Percentiles rank a stretch among this genome's conserved stretches.
These are phyloP conservation scores for Protomyces lactucae-debilis DNA, from an alignment of 1,139 yeast genomes.

Conservation along the genomic window DNA sequence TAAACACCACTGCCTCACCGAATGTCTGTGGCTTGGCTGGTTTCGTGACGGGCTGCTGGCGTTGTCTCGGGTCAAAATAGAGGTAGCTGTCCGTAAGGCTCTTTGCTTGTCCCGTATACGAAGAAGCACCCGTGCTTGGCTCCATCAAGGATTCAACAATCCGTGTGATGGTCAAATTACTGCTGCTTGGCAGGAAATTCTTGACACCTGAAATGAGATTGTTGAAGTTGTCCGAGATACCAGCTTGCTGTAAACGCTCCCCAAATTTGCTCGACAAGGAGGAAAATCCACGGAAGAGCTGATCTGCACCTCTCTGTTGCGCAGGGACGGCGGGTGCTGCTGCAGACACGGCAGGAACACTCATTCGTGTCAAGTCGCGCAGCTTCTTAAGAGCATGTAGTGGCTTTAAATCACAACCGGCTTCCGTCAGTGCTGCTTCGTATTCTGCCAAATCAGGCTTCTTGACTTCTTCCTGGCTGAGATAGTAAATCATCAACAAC, in stretches of 20 bases:
- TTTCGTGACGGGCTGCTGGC: slow-evolving; percentile 48
- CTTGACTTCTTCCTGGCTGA: slow-evolving; percentile 53
- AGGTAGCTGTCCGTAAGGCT: slow-evolving; percentile 73
- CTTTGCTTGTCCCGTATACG: slow-evolving; percentile 13
- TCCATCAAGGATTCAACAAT: slow-evolving; percentile 68
- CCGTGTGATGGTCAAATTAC: slow-evolving; percentile 80
- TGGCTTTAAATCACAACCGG: slow-evolving; percentile 60
- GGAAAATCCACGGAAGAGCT: slow-evolving; percentile 62
- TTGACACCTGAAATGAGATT: slow-evolving; percentile 83
- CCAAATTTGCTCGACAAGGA: slow-evolving; percentile 41
- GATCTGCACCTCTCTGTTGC: slow-evolving; percentile 35
- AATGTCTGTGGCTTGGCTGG: slow-evolving; percentile 62
- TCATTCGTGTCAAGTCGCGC: slow-evolving; percentile 70
- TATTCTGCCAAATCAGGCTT: slow-evolving; percentile 59
- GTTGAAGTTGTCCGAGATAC: slow-evolving; percentile 82
- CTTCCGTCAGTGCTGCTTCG: slow-evolving; percentile 57
- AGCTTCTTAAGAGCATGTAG: slow-evolving; percentile 66
- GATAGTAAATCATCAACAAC: slow-evolving; percentile 71
- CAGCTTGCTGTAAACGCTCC: slow-evolving; percentile 51
- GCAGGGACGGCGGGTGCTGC: slow-evolving; percentile 36
- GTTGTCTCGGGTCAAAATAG: slow-evolving; percentile 79
- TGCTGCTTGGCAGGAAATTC: slow-evolving; percentile 79
- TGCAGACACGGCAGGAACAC: slow-evolving; percentile 46
- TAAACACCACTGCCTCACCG: slow-evolving; percentile 77
- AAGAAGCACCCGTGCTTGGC: slow-evolving; percentile 3